Conservation (phyloP, 495 filamentous ascomycete species). For the Letharia columbiana region DNA sequence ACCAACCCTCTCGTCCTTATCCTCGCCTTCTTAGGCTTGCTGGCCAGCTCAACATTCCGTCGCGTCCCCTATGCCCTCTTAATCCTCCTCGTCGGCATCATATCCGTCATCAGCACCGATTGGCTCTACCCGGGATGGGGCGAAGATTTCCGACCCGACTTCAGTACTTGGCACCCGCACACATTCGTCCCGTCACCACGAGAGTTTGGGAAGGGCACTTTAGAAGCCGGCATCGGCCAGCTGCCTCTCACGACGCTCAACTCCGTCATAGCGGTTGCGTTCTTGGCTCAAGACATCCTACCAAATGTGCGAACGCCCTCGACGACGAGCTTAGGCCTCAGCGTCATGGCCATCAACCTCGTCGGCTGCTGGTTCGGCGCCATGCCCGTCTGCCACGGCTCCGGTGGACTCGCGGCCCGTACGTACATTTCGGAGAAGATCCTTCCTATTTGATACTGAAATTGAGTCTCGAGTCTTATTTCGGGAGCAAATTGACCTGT, state of each 20-base stretch:
- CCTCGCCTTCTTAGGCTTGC: conserved; percentile 53
- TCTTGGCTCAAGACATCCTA: conserved; percentile 64
- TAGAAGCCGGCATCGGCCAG: conserved; percentile 67
- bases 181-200: conserved; percentile 37
- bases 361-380: conserved; percentile 81
- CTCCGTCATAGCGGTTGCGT: conserved; percentile 75
- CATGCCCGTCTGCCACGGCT: conserved; percentile 94
- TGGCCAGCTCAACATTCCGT: conserved; percentile 50
- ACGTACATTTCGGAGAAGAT: too few relatives aligned
- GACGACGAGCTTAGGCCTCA: conserved; percentile 66
- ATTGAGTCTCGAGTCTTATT: neutral
- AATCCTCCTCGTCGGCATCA: conserved; percentile 55
- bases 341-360: conserved; percentile 75
- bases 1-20: conserved; percentile 13
- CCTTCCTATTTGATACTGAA: conserved; percentile 33
- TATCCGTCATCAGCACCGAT: conserved; percentile 40
- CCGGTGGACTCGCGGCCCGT: conserved; percentile 75
- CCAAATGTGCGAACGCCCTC: conserved; percentile 57
- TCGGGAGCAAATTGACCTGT: neutral
- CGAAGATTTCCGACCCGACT: conserved; percentile 34
- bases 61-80: conserved; percentile 68
- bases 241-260: conserved; percentile 86
- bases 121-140: neutral
- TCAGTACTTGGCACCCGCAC: conserved; percentile 43
- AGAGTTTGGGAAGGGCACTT: conserved; percentile 41